phyloP scores from a whole-genome alignment of 1,284 basidiomycete genomes.

The Cerioporus squamosus region DNA sequence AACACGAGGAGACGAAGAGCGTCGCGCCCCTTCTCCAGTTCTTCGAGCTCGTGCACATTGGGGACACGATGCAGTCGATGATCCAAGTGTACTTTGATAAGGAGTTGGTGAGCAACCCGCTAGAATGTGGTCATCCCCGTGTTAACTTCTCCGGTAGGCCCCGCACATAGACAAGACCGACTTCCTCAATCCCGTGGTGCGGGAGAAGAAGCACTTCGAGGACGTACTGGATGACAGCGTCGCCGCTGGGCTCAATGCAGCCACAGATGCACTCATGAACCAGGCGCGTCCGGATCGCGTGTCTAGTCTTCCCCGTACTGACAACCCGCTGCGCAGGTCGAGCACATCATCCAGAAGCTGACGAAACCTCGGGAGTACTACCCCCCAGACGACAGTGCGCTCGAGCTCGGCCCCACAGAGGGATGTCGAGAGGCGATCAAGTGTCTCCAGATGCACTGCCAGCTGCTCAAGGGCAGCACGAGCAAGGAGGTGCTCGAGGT shows the following conservation, averaged over 20 bases:
- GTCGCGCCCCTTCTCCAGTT: constrained; percentile 95
- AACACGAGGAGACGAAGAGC: constrained; percentile 76
- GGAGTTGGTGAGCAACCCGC: constrained; percentile 67
- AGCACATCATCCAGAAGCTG: constrained; percentile 86
- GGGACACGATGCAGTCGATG: constrained; percentile 97
- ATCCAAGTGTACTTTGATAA: constrained; percentile 98
- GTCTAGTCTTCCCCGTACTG: neutral
- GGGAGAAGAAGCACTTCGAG: constrained; percentile 97
- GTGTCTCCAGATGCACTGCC: constrained; percentile 89
- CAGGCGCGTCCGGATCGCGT: constrained; percentile 56
- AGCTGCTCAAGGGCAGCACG: constrained; percentile 89
- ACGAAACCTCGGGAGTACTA: constrained; percentile 91
- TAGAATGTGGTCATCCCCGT: neutral
- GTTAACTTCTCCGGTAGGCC: constrained; percentile 48
- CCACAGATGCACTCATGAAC: constrained; percentile 95
- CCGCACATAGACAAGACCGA: constrained; percentile 90
- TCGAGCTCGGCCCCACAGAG: constrained; percentile 84
- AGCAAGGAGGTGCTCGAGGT: constrained; percentile 97
- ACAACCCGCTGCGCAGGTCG: constrained; percentile 60
- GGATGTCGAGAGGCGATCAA: constrained; percentile 88
- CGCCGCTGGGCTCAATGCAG: constrained; percentile 90
- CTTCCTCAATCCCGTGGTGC: constrained; percentile 91
- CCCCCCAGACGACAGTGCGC: constrained; percentile 74
- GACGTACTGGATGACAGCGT: constrained; percentile 91
- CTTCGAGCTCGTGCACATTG: constrained; percentile 96